A percentile compares a stretch with the other conserved stretches of the same genome.
These are phyloP conservation scores for Asclepias syriaca DNA, from an alignment of 257 asterid species.

Conservation along the genomic window DNA sequence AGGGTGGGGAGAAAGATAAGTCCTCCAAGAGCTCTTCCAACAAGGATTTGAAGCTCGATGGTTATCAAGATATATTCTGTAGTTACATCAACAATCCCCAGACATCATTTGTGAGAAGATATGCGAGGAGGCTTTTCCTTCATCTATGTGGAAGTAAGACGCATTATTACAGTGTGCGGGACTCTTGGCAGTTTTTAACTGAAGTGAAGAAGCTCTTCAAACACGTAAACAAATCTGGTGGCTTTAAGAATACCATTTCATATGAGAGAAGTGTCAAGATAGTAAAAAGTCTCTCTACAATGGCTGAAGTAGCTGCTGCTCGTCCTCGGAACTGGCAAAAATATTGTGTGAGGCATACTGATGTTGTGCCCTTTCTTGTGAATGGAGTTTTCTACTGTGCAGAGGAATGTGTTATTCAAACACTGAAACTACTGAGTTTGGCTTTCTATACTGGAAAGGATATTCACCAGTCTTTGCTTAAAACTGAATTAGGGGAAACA, in stretches of 20 bases:
- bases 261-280: constrained; percentile 95
- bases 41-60: constrained; percentile 95
- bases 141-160: constrained; percentile 99
- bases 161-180: constrained; percentile 92
- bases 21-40: constrained; percentile 45
- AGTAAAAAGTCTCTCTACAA: constrained; percentile 77
- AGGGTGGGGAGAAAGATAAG: constrained; percentile 90
- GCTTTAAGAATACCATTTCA: constrained; percentile 76
- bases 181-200: constrained; percentile 88
- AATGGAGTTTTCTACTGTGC: constrained; percentile 80
- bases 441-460: constrained; percentile 92
- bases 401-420: constrained; percentile 88
- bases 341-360: constrained; percentile 78
- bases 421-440: constrained; percentile 80
- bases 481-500: constrained; percentile 69
- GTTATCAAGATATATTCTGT: constrained; percentile 94
- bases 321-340: constrained; percentile 99
- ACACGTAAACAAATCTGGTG: constrained; percentile 88
- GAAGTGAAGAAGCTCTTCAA: constrained; percentile 88
- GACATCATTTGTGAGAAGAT: constrained; percentile 83
- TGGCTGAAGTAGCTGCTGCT: constrained; percentile 93
- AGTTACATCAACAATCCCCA: constrained; percentile 89
- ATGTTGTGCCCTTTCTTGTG: constrained; percentile 73
- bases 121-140: constrained; percentile 92
- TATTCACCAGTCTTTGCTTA: constrained; percentile 53